These are phyloP conservation scores for Debaryomyces singareniensis DNA, from an alignment of 1,139 yeast genomes.

Conservation along the genomic window DNA sequence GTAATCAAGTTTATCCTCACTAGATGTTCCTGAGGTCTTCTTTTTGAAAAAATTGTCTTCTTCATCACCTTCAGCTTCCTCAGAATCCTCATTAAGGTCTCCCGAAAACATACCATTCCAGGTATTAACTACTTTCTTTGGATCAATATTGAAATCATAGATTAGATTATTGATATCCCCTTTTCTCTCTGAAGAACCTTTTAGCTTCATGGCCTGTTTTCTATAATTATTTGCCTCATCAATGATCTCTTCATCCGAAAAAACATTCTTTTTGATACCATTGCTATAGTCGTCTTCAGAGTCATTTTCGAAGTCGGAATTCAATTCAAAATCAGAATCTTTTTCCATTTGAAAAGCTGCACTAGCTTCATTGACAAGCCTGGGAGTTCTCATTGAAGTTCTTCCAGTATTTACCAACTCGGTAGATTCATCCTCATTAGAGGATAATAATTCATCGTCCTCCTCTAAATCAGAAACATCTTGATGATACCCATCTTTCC, in stretches of 20 bases:
- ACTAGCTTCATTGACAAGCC: slow-evolving; percentile 43
- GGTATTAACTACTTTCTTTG: slow-evolving; percentile 66
- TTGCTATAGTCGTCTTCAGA: slow-evolving; percentile 46
- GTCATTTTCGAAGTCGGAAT: slow-evolving; percentile 29
- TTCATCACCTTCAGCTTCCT: slow-evolving; percentile 17
- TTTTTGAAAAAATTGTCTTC: slow-evolving; percentile 62
- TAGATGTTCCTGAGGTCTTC: slow-evolving; percentile 25
- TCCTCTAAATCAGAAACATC: neutral
- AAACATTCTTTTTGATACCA: slow-evolving; percentile 39
- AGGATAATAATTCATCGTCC: slow-evolving; percentile 16
- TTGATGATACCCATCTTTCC: slow-evolving; percentile 27
- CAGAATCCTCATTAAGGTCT: slow-evolving; percentile 39
- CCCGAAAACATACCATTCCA: slow-evolving; percentile 56
- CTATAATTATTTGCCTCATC: slow-evolving; percentile 28
- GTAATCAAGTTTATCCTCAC: slow-evolving; percentile 30
- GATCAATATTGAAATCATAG: slow-evolving; percentile 70
- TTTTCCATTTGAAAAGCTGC: slow-evolving; percentile 35
- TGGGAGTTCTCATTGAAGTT: slow-evolving; percentile 51
- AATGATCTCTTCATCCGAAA: slow-evolving; percentile 32
- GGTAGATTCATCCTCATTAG: slow-evolving; percentile 18
- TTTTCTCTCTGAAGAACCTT: slow-evolving; percentile 34
- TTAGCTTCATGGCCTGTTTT: slow-evolving; percentile 40
- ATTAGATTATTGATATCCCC: slow-evolving; percentile 82
- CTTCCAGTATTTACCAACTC: no score
- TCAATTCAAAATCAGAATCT: slow-evolving; percentile 21